Percentiles rank a stretch among this genome's conserved stretches.
phyloP scores from a whole-genome alignment of 208 protist genomes.

The Phytomonas sp. region DNA sequence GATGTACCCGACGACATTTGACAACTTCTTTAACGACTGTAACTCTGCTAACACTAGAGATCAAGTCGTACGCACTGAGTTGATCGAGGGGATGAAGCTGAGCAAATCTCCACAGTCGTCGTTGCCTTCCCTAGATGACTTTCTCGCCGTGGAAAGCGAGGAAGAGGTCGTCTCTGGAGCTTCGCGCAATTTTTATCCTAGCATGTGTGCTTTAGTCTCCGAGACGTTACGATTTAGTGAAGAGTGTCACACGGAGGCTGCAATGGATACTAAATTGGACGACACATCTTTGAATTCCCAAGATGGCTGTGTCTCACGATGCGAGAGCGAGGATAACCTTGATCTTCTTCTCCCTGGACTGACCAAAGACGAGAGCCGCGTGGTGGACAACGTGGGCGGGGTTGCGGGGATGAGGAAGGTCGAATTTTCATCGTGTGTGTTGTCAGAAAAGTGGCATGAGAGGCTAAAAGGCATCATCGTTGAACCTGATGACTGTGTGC shows the following conservation, averaged over 20 bases:
- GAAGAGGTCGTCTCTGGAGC: background rate
- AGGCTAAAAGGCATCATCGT: constrained; percentile 16
- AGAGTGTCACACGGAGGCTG: background rate
- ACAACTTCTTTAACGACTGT: constrained; percentile 31
- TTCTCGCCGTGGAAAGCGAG: background rate
- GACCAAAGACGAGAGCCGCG: background rate
- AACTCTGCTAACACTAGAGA: background rate
- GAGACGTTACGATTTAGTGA: background rate
- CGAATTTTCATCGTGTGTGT: background rate
- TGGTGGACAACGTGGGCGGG: background rate
- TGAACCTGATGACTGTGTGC: constrained; percentile 31
- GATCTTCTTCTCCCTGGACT: background rate
- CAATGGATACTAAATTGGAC: background rate
- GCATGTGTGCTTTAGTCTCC: background rate
- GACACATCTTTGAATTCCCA: background rate
- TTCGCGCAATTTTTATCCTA: background rate
- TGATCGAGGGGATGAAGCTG: background rate
- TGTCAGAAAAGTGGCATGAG: background rate
- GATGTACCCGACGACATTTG: constrained; percentile 31
- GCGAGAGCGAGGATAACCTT: background rate
- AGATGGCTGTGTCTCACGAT: background rate
- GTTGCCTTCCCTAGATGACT: background rate
- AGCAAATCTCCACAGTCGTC: background rate
- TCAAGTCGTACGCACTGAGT: background rate
- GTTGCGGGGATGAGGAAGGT: background rate